A percentile compares a stretch with the other conserved stretches of the same genome.
phyloP scores from a whole-genome alignment of 2,329 filamentous ascomycete species.

The Harringtonia aguacate region DNA sequence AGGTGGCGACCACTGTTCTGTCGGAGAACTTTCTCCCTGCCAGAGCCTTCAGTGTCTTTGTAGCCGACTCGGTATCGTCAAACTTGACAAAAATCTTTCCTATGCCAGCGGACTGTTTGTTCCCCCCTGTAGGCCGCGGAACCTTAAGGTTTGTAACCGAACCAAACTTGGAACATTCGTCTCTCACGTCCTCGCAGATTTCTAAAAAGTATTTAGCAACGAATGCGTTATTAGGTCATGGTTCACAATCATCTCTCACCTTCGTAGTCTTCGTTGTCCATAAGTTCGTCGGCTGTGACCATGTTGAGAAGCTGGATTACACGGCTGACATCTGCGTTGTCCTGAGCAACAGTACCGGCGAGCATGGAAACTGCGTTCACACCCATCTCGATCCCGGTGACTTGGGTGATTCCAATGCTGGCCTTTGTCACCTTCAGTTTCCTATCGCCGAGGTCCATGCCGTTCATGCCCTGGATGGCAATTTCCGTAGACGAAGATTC shows the following conservation, averaged over 20 bases:
- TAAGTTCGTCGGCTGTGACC: constrained; percentile 90
- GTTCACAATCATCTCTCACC: constrained; percentile 39
- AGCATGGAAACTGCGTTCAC: constrained; percentile 98
- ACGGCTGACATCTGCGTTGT: constrained; percentile 63
- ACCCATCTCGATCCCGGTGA: constrained; percentile 82
- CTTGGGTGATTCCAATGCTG: constrained; percentile 89
- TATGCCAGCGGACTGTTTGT: constrained; percentile 75
- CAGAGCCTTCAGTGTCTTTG: constrained; percentile 77
- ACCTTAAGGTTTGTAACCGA: constrained; percentile 82
- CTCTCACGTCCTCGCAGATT: constrained; percentile 88
- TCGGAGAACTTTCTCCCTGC: constrained; percentile 94
- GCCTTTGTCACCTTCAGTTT: constrained; percentile 79
- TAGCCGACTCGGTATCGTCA: constrained; percentile 63
- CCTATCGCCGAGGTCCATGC: constrained; percentile 84
- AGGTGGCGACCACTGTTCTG: constrained; percentile 90
- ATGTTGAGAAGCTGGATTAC: constrained; percentile 95
- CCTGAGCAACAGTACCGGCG: constrained; percentile 73
- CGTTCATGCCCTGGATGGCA: constrained; percentile 82
- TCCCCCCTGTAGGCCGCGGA: constrained; percentile 73
- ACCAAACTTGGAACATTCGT: constrained; percentile 90
- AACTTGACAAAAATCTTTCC: constrained; percentile 99
- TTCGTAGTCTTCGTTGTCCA: constrained; percentile 92
- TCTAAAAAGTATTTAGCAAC: constrained; percentile 46
- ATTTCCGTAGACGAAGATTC: constrained; percentile 69
- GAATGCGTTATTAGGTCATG: not conserved